Percentiles rank a stretch among this genome's conserved stretches.
These are phyloP conservation scores for Pichia deserticola DNA, from an alignment of 805 yeast species.

Conservation along the genomic window DNA sequence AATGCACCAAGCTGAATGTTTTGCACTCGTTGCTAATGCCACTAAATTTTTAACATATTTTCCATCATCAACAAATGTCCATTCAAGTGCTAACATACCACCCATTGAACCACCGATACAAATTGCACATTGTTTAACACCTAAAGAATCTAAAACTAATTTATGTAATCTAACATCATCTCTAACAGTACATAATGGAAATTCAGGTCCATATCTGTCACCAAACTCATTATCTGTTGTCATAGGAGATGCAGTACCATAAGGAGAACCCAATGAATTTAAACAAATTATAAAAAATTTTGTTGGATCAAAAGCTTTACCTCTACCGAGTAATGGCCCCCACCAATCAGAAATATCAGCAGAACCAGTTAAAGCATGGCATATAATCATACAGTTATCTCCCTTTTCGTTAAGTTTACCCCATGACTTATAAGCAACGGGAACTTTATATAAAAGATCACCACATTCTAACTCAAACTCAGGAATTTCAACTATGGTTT, in stretches of 20 bases:
- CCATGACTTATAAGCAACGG: constrained; percentile 96
- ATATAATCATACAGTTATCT: constrained; percentile 79
- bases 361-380: constrained; percentile 95
- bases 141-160: constrained; percentile 68
- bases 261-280: constrained; percentile 93
- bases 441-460: constrained; percentile 60
- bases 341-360: constrained; percentile 97
- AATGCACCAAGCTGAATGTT: constrained; percentile 97
- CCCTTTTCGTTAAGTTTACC: constrained; percentile 66
- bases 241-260: constrained; percentile 91
- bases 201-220: constrained; percentile 83
- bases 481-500: constrained; percentile 73
- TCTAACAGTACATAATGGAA: constrained; percentile 88
- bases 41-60: constrained; percentile 63
- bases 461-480: constrained; percentile 75
- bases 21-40: constrained; percentile 88
- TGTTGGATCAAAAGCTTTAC: constrained; percentile 84
- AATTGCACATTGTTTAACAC: constrained; percentile 71
- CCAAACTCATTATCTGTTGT: constrained; percentile 73
- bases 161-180: constrained; percentile 84
- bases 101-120: constrained; percentile 99
- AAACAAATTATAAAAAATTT: constrained; percentile 80
- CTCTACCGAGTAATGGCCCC: constrained; percentile 90
- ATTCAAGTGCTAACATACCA: constrained; percentile 92
- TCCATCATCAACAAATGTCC: constrained; percentile 56